Conservation (phyloP, 2,329 filamentous ascomycete species). For the Trichoderma sp. region DNA sequence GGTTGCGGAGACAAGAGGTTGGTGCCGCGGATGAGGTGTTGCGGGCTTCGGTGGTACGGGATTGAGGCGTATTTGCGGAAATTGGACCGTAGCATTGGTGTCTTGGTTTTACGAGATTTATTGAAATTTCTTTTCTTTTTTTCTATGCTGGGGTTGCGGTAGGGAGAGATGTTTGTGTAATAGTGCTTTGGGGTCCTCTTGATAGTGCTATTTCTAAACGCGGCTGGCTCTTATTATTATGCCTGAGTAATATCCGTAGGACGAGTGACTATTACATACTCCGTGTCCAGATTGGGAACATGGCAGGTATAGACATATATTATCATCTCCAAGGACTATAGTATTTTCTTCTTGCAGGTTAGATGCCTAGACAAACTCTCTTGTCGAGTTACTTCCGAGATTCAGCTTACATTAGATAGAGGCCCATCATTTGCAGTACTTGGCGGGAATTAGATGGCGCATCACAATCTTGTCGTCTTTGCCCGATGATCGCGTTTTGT, state of each 20-base stretch:
- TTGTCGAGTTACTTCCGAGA: too few relatives aligned
- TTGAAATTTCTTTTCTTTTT: not conserved
- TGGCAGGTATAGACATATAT: not conserved
- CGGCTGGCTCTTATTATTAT: not conserved
- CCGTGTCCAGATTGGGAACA: not conserved
- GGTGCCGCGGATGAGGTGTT: not conserved
- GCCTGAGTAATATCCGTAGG: not conserved
- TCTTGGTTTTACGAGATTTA: not conserved
- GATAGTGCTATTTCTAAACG: not conserved
- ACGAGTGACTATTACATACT: not conserved
- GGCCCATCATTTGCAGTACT: too few relatives aligned
- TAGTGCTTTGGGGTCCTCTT: not conserved
- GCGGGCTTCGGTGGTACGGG: not conserved
- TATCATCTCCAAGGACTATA: not conserved
- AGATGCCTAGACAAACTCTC: too few relatives aligned
- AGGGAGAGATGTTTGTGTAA: not conserved
- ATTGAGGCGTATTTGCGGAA: not conserved
- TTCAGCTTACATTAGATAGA: too few relatives aligned
- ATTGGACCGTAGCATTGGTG: not conserved
- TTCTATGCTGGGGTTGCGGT: not conserved
- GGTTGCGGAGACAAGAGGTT: slow-evolving; percentile 11
- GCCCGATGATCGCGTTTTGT: not conserved
- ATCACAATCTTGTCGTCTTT: not conserved
- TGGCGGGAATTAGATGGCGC: too few relatives aligned
- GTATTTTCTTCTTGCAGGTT: not conserved